These are phyloP conservation scores for Ustilago hordei DNA, from an alignment of 1,284 basidiomycete genomes.

Conservation along the genomic window DNA sequence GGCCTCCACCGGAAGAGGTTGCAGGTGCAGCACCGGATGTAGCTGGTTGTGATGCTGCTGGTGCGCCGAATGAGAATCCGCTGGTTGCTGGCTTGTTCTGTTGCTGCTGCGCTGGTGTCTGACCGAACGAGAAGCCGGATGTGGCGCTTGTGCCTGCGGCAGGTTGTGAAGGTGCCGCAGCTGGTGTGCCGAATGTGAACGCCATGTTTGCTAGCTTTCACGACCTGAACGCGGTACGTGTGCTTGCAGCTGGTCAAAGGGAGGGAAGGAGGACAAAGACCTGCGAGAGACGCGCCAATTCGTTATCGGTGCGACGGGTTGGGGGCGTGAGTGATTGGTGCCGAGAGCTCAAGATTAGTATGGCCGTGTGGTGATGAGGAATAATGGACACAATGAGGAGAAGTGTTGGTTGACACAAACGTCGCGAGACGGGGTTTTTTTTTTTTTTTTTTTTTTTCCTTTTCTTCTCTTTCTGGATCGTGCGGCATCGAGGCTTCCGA, in stretches of 20 bases:
- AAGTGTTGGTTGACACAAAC: conserved; percentile 4
- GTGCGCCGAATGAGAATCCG: conserved; percentile 55
- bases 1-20: conserved; percentile 22
- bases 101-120: conserved; percentile 52
- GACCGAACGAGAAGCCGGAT: conserved; percentile 53
- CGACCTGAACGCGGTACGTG: not conserved
- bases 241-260: not conserved
- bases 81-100: conserved; percentile 43
- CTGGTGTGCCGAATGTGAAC: conserved; percentile 62
- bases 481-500: not conserved
- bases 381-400: not conserved
- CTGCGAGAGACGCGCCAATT: not conserved
- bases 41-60: conserved; percentile 35
- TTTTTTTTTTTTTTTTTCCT: not conserved
- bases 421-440: not conserved
- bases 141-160: conserved; percentile 36
- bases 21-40: conserved; percentile 24
- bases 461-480: not conserved
- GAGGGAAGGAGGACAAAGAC: not conserved
- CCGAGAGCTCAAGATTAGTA: not conserved
- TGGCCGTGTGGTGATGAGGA: not conserved
- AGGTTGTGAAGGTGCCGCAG: conserved; percentile 29
- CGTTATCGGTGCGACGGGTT: not conserved
- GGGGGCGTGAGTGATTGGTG: not conserved
- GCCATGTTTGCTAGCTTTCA: conserved; percentile 37